phyloP scores from a whole-genome alignment of 192 early-diverging fungal genomes.

The Neocallimastix lanati region DNA sequence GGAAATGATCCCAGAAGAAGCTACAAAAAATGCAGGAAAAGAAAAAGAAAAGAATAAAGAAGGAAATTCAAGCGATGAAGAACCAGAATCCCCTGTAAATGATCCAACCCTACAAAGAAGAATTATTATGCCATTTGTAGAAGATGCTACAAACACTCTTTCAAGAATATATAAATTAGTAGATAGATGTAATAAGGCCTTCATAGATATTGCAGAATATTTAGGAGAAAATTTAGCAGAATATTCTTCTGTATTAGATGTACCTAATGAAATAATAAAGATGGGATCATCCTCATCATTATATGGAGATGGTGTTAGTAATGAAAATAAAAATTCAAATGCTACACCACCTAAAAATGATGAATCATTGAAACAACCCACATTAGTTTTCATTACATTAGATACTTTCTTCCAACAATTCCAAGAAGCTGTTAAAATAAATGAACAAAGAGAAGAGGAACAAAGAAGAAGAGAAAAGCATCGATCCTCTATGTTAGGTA shows the following conservation, averaged over 20 bases:
- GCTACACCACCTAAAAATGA: neutral
- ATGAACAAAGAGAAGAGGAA: neutral
- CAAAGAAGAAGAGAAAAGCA: neutral
- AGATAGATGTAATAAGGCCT: neutral
- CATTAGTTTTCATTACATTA: neutral
- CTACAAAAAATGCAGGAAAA: neutral
- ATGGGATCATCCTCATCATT: neutral
- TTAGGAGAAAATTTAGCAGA: neutral
- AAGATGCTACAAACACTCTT: neutral
- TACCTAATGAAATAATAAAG: neutral
- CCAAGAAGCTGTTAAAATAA: neutral
- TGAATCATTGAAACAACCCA: neutral
- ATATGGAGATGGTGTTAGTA: neutral
- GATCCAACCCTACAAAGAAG: neutral
- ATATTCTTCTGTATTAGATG: neutral
- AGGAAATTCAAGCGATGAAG: neutral
- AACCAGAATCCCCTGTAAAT: neutral
- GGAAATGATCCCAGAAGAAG: neutral
- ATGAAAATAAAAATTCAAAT: neutral
- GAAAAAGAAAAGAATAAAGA: neutral
- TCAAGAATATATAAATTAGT: neutral
- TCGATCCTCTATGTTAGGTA: neutral
- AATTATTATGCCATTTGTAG: neutral
- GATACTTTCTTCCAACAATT: neutral
- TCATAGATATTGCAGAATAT: neutral